phyloP scores from a whole-genome alignment of 768 basidiomycete genomes.

The Lactarius hatsudake region DNA sequence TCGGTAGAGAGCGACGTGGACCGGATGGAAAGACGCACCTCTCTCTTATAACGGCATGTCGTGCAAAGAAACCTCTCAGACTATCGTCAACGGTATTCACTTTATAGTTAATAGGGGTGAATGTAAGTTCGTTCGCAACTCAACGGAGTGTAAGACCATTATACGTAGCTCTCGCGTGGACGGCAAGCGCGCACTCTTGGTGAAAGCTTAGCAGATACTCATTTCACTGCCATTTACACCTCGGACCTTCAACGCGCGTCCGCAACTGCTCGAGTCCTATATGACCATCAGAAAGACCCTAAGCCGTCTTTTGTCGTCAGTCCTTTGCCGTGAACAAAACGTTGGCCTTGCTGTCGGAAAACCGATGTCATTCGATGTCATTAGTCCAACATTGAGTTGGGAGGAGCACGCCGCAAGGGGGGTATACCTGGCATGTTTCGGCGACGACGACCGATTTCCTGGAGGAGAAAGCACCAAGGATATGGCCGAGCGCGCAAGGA shows the following conservation, averaged over 20 bases:
- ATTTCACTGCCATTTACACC: constrained; percentile 56
- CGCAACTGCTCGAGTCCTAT: constrained; percentile 57
- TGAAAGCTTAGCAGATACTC: constrained; percentile 44
- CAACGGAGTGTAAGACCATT: not conserved
- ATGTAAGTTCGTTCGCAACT: constrained; percentile 27
- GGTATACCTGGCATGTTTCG: constrained; percentile 48
- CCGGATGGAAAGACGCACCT: constrained; percentile 69
- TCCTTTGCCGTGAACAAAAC: constrained; percentile 61
- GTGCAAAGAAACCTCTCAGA: not conserved
- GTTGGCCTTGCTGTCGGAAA: constrained; percentile 72
- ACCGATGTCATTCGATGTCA: constrained; percentile 38
- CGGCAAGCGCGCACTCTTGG: constrained; percentile 47
- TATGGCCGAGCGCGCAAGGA: constrained; percentile 52
- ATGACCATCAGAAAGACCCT: constrained; percentile 45
- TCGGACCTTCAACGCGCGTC: constrained; percentile 65
- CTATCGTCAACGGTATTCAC: not conserved
- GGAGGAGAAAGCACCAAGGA: constrained; percentile 70
- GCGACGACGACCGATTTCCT: constrained; percentile 54
- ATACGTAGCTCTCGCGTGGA: not conserved
- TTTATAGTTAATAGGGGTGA: constrained; percentile 33
- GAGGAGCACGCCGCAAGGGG: constrained; percentile 51
- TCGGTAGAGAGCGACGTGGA: constrained; percentile 51
- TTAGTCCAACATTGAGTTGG: constrained; percentile 25
- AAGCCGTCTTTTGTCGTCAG: constrained; percentile 49
- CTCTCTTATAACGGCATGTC: constrained; percentile 67